Conservation (phyloP, 768 basidiomycete genomes). For the Leccinum longicurvipes region DNA sequence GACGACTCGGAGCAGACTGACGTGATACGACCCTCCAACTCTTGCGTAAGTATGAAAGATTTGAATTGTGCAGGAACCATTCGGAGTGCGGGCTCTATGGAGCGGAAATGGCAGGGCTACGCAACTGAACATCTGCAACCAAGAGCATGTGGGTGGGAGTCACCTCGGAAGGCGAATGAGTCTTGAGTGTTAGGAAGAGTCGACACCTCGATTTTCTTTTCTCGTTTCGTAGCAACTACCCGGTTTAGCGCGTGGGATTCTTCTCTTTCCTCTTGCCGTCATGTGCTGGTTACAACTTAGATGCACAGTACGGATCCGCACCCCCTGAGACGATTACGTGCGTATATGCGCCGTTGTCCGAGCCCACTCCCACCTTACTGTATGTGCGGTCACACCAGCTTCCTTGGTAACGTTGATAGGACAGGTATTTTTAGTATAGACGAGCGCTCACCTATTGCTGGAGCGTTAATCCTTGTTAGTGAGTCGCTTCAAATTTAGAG, state of each 20-base stretch:
- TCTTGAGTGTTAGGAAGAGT: conserved; percentile 11
- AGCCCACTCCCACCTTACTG: not conserved
- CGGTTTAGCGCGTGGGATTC: no score
- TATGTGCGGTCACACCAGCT: not conserved
- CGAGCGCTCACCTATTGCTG: not conserved
- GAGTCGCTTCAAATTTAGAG: not conserved
- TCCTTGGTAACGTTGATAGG: no score
- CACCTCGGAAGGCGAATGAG: conserved; percentile 7
- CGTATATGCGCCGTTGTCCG: no score
- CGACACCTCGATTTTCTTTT: not conserved
- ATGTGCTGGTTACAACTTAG: not conserved
- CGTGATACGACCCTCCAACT: conserved; percentile 67
- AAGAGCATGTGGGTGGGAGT: no score
- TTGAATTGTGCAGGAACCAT: conserved; percentile 46
- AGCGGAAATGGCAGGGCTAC: conserved; percentile 32
- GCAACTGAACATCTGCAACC: conserved; percentile 67
- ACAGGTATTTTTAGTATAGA: no score
- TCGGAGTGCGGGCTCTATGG: no score
- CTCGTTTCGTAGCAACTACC: no score
- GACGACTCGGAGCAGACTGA: conserved; percentile 50
- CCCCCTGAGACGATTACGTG: not conserved
- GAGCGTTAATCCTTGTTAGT: not conserved
- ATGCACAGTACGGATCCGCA: no score
- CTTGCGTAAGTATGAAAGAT: conserved; percentile 58
- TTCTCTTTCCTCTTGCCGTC: not conserved